These are phyloP conservation scores for Ilyonectria mors-panacis DNA, from an alignment of 2,329 filamentous ascomycete species.

Conservation along the genomic window DNA sequence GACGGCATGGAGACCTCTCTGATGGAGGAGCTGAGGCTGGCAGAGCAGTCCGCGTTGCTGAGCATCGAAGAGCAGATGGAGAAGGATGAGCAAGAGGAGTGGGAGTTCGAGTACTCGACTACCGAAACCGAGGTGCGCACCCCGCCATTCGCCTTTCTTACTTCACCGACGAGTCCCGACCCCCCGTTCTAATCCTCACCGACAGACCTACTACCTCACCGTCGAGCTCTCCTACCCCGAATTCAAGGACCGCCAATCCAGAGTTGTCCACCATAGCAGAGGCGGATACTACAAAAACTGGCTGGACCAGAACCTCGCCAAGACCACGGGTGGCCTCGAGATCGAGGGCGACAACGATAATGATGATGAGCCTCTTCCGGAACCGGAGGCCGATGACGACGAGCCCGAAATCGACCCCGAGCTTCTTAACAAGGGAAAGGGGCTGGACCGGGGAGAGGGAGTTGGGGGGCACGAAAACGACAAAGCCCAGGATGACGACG, in stretches of 20 bases:
- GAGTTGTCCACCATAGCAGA: constrained; percentile 55
- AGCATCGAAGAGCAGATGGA: constrained; percentile 48
- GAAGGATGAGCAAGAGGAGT: constrained; percentile 69
- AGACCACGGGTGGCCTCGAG: constrained; percentile 26
- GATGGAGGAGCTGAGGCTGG: constrained; percentile 35
- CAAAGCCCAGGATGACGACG: constrained; percentile 31
- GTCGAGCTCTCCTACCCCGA: constrained; percentile 74
- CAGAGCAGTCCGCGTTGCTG: constrained; percentile 47
- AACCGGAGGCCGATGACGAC: constrained; percentile 54
- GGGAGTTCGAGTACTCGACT: constrained; percentile 77
- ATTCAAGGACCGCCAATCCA: constrained; percentile 63
- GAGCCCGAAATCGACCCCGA: constrained; percentile 45
- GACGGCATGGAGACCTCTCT: constrained; percentile 31
- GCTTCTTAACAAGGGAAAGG: constrained; percentile 41
- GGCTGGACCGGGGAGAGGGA: constrained; percentile 27
- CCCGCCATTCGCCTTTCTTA: background rate
- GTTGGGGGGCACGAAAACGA: constrained; percentile 35
- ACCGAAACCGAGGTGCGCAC: constrained; percentile 71
- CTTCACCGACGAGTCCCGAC: background rate
- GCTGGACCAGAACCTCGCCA: constrained; percentile 51
- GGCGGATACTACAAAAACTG: constrained; percentile 65
- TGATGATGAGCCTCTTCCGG: constrained; percentile 51
- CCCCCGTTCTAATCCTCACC: constrained; percentile 26
- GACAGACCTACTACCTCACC: constrained; percentile 74
- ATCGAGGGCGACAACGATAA: constrained; percentile 46